A percentile compares a stretch with the other conserved stretches of the same genome.
phyloP scores from a whole-genome alignment of 1,139 yeast genomes.

The Candida albicans region DNA sequence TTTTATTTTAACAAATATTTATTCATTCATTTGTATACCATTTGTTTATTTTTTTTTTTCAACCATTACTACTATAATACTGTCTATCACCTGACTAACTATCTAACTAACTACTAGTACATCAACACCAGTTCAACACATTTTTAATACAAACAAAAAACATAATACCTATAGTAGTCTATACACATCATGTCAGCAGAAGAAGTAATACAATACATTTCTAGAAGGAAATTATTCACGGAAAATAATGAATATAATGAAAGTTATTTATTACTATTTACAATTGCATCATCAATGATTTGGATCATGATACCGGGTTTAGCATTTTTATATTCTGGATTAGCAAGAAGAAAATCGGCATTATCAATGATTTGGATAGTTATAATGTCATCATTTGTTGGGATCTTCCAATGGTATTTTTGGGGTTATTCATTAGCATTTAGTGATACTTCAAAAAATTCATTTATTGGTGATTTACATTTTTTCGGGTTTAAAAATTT shows the following conservation, averaged over 20 bases:
- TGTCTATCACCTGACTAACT: too few relatives aligned
- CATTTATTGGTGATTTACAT: slow-evolving; percentile 82
- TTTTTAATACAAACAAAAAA: neutral
- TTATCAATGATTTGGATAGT: slow-evolving; percentile 85
- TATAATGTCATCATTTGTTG: slow-evolving; percentile 74
- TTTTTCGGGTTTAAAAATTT: slow-evolving; percentile 79
- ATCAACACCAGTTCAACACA: neutral
- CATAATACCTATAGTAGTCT: neutral
- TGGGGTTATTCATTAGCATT: slow-evolving; percentile 97
- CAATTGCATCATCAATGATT: slow-evolving; percentile 70
- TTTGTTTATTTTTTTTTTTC: too few relatives aligned
- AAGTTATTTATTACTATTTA: slow-evolving; percentile 44
- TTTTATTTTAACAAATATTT: too few relatives aligned
- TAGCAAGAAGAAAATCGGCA: slow-evolving; percentile 90
- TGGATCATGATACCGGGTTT: slow-evolving; percentile 95
- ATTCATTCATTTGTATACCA: too few relatives aligned
- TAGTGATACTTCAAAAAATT: slow-evolving; percentile 69
- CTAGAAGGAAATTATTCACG: slow-evolving; percentile 34
- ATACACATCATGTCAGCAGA: slow-evolving; percentile 2
- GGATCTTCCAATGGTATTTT: slow-evolving; percentile 90
- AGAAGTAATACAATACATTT: slow-evolving; percentile 13
- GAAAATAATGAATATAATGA: slow-evolving; percentile 46
- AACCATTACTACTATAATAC: too few relatives aligned
- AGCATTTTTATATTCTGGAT: slow-evolving; percentile 88
- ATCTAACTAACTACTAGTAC: neutral